Evolutionary conservation across 768 basidiomycete species (phyloP), one percentile per base, ranked within the genome.

Genomic region (Mycena alexandri): DNA sequence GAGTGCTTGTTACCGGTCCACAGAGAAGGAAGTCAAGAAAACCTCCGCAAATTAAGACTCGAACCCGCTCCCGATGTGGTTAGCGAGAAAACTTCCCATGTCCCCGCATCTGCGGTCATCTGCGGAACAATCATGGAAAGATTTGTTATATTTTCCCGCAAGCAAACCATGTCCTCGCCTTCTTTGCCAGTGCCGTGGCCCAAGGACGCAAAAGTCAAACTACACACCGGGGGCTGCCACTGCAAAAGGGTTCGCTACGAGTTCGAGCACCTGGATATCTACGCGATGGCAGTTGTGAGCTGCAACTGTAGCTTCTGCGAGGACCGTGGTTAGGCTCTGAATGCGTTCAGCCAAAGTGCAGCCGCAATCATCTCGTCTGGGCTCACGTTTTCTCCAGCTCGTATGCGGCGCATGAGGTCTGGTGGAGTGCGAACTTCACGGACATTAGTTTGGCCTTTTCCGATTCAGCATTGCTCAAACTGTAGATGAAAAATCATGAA

Each of bases 391-490:
- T 88, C 87, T 2, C 87, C 87, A 48, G 84, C 76, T 52, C 82
- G 75, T 34, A 88, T 77, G 14, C 87, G 84, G 6, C 83, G 85
- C 24, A 85, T 86, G 46, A 88, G 85, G 71, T 86, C 86, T 5
- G 87, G 86, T 2, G 87, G 85, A 57, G 87, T 80, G 24, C 83
- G 85, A 24, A 88, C 78, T 42, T 78, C 77, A 43, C 79, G 79
- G 44, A 88, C 86, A 61, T 81, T 83, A 0, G 87, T 88, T 73
- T 87, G 86, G 74, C n/a, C n/a, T n/a, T n/a, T n/a, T n/a, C n/a
- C n/a, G n/a, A n/a, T n/a, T n/a, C n/a, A n/a, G n/a, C n/a, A n/a
- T n/a, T n/a, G n/a, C n/a, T n/a, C n/a, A n/a, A n/a, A n/a, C n/a
- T n/a, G n/a, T n/a, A n/a, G n/a, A n/a, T n/a, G n/a, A n/a, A n/a